Conservation (phyloP, 768 basidiomycete genomes). For the Daedaleopsis nitida region DNA sequence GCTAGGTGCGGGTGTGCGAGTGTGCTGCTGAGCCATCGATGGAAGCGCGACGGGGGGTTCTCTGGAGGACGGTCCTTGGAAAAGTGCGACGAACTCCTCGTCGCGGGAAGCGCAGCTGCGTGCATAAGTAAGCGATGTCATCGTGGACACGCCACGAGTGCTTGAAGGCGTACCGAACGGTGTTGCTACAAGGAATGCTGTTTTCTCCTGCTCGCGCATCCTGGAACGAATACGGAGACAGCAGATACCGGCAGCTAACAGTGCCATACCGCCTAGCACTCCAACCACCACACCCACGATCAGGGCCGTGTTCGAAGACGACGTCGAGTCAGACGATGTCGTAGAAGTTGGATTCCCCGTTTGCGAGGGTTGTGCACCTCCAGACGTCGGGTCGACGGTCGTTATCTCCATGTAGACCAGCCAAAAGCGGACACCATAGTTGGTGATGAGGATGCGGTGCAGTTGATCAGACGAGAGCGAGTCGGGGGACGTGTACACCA, state of each 20-base stretch:
- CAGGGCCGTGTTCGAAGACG: background rate
- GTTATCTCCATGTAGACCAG: conserved; percentile 11
- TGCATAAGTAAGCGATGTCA: background rate
- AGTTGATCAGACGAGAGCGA: background rate
- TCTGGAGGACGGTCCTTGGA: background rate
- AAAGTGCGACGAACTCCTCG: background rate
- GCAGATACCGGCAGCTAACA: background rate
- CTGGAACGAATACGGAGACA: conserved; percentile 6
- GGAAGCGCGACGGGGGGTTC: background rate
- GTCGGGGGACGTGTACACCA: conserved; percentile 4
- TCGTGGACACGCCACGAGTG: no score
- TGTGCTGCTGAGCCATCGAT: no score
- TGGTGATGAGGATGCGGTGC: conserved; percentile 6
- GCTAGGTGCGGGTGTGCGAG: no score
- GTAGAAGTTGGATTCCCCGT: background rate
- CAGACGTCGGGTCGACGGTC: background rate
- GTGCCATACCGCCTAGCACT: background rate
- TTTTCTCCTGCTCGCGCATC: background rate
- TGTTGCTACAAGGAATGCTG: background rate
- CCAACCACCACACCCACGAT: conserved; percentile 6
- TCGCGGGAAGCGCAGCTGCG: background rate
- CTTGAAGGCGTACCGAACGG: background rate
- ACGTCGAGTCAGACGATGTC: background rate
- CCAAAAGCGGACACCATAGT: conserved; percentile 7
- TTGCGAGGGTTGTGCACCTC: background rate